Percentiles rank a stretch among this genome's conserved stretches.
phyloP scores from a whole-genome alignment of 345 rosid genomes.

The Gossypium sturtianum region DNA sequence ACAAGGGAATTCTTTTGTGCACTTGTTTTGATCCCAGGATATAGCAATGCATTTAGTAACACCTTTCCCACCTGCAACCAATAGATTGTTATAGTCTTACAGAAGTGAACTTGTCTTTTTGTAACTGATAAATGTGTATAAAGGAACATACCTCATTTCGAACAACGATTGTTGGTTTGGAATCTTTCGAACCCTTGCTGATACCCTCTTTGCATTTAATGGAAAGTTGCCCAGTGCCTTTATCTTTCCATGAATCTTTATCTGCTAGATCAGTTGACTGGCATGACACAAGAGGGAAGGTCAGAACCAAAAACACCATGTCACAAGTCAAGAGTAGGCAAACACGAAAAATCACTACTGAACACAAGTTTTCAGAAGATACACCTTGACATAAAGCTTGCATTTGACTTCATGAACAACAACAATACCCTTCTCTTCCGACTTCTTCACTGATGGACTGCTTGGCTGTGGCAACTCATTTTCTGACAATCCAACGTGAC shows the following conservation, averaged over 20 bases:
- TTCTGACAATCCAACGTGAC: slow-evolving; percentile 37
- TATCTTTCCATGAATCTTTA: slow-evolving; percentile 90
- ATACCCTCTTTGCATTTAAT: slow-evolving; percentile 86
- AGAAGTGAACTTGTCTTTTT: too few species aligned
- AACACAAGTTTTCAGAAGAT: slow-evolving; percentile 3
- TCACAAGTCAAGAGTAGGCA: background rate
- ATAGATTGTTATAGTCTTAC: background rate
- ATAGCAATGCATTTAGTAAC: slow-evolving; percentile 79
- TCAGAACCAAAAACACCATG: background rate
- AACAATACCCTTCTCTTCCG: slow-evolving; percentile 72
- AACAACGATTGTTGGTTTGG: slow-evolving; percentile 75
- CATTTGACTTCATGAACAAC: slow-evolving; percentile 94
- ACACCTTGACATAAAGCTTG: slow-evolving; percentile 93
- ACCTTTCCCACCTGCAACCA: slow-evolving; percentile 71
- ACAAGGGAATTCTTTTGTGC: slow-evolving; percentile 79
- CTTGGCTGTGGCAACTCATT: slow-evolving; percentile 73
- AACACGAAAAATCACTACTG: background rate
- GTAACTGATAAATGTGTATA: background rate
- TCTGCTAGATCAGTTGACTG: slow-evolving; percentile 77
- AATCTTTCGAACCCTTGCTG: slow-evolving; percentile 80
- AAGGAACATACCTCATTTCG: slow-evolving; percentile 71
- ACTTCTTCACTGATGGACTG: slow-evolving; percentile 91
- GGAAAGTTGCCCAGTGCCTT: slow-evolving; percentile 83
- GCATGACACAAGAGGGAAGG: slow-evolving; percentile 14
- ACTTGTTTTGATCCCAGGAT: slow-evolving; percentile 83